Evolutionary conservation across 1,284 basidiomycete species (phyloP), one percentile per base, ranked within the genome.

Genomic region (Marasmius oreades): DNA sequence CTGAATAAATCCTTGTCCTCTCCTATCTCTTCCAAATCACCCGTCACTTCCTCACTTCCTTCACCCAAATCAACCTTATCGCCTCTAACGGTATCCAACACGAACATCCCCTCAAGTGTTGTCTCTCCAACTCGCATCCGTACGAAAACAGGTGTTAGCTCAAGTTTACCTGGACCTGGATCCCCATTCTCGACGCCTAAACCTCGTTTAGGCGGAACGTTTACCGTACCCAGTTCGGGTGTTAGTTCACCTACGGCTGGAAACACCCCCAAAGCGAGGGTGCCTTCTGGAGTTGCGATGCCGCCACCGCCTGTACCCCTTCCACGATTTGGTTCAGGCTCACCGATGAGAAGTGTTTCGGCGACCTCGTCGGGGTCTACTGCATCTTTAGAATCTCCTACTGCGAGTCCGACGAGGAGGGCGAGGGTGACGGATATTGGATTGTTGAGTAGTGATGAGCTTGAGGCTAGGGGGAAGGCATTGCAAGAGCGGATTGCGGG

Each of bases 211-310:
- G 36, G 46, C 8, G 62, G 64, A 33, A 23, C 68, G 72, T 18
- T 76, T 77, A 43, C 55, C 66, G 20, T 69, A 75, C 26, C 26
- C 6, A 68, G 64, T 53, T 65, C 76, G 22, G 70, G 75, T 31
- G 70, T 72, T 10, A 71, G 74, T 10, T 68, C 75, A 11, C 75
- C 78, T 6, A 70, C 77, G 3, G 71, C 69, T 5, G 34, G 61
- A 58, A 76, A 67, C 56, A 86, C 84, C 10, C 84, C 85, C 37
- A 79, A 84, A 37, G 75, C 79, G 12, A 77, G 88, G 46, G 67
- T 90, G 59, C 86, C 88, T n/a, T 89, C 86, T 63, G 74, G 80
- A n/a, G 69, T 88, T 33, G 84, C 85, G 2, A 91, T 90, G 87
- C 89, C 88, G 2, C 89, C 89, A 2, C 89, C 47, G 33, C 47